Evolutionary conservation across 2,329 filamentous ascomycete species (phyloP), one percentile per base, ranked within the genome.

Genomic region (Westerdykella aurantiaca): DNA sequence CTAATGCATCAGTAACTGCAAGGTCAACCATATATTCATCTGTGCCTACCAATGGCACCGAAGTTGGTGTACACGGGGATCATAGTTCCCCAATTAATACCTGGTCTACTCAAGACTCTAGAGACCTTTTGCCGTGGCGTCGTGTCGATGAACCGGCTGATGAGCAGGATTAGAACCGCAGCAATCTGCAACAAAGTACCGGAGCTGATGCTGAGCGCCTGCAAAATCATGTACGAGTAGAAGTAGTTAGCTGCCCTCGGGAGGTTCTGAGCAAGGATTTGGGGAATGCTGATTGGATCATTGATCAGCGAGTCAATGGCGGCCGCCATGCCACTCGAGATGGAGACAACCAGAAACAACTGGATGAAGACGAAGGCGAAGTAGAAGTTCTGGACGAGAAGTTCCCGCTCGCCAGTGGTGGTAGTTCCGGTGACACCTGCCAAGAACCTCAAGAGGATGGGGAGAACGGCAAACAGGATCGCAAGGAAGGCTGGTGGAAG

Each of bases 11-110:
- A 35, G 17, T 18, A 16, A 9, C 25, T 29, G 25, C 11, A 29
- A 29, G 25, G 4, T 29, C 7, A 12, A 29, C 10, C 3, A 29
- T 29, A 4, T 3, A 29, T 16, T 22, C 11, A 6, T 4, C 17
- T 6, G 14, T 31, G 37, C 67, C 66, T 70, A 72, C 77, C 89
- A 55, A 98, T 97, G 51, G 88, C 94, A 35, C 90, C 93, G 56
- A 98, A 87, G 61, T 95, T 96, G 43, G 93, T 96, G 67, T 97
- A 98, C 0, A 95, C 83, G 0, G 93, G 93, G 66, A 97, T 98
- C 72, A 94, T 91, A 0, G 83, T 83, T 7, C 93, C 93, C 93
- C 94, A 98, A 43, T 82, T 81, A 50, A 97, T 82, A 39, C 80
- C 79, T 25, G 81, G 81, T 29, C 97, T 74, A 13, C 76, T 81